These are phyloP conservation scores for Suillus discolor DNA, from an alignment of 768 basidiomycete genomes.

Conservation along the genomic window DNA sequence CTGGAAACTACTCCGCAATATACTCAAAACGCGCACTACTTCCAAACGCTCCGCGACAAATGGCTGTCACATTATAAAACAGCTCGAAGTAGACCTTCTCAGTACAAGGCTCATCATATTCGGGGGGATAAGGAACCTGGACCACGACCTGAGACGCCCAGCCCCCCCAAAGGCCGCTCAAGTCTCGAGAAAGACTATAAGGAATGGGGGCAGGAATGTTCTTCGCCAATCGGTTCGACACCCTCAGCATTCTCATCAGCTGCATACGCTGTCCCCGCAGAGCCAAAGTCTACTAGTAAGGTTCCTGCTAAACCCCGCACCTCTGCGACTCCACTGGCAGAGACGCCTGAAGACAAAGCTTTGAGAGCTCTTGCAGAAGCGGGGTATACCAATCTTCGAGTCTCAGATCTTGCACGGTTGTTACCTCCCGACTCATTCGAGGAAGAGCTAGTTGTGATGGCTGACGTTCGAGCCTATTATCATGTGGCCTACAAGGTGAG, in stretches of 20 bases:
- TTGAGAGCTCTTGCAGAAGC: slow-evolving; percentile 32
- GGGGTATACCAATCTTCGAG: slow-evolving; percentile 25
- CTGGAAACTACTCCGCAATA: slow-evolving; percentile 43
- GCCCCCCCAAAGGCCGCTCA: no score
- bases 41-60: slow-evolving; percentile 16
- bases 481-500: slow-evolving; percentile 55
- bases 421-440: slow-evolving; percentile 31
- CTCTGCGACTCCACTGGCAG: neutral
- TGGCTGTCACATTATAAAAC: slow-evolving; percentile 30
- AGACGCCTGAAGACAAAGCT: slow-evolving; percentile 11
- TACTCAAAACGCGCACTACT: slow-evolving; percentile 38
- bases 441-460: slow-evolving; percentile 54
- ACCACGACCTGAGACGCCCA: slow-evolving; percentile 51
- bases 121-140: slow-evolving; percentile 50
- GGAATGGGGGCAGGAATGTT: neutral
- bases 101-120: slow-evolving; percentile 5
- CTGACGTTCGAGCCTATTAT: slow-evolving; percentile 58
- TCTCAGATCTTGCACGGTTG: slow-evolving; percentile 30
- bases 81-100: slow-evolving; percentile 9
- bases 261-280: neutral
- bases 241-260: no score
- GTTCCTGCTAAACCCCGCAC: neutral
- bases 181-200: no score
- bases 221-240: no score
- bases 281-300: no score